These are phyloP conservation scores for Neurospora sp. DNA, from an alignment of 495 filamentous ascomycete genomes.

Conservation along the genomic window DNA sequence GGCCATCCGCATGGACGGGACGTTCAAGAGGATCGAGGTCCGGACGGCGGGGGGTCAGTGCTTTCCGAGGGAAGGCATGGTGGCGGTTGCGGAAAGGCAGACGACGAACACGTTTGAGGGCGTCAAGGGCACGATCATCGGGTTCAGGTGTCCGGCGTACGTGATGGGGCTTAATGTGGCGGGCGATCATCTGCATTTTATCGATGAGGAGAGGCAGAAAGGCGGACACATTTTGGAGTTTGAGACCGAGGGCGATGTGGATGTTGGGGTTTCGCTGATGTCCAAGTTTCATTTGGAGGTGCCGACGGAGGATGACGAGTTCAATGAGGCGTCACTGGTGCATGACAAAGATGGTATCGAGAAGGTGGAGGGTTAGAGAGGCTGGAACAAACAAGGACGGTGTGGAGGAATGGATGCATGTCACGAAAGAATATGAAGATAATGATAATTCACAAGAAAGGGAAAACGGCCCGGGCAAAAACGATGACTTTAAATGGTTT, in stretches of 20 bases:
- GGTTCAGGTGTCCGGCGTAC: conserved; percentile 38
- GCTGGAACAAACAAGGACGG: background rate
- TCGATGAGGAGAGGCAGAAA: conserved; percentile 28
- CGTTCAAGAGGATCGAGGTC: conserved; percentile 25
- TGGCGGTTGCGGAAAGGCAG: conserved; percentile 32
- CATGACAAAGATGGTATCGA: conserved; percentile 23
- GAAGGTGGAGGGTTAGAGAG: conserved; percentile 19
- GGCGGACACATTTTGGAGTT: conserved; percentile 42
- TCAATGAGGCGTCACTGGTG: conserved; percentile 28
- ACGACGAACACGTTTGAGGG: conserved; percentile 22
- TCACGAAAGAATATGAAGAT: background rate
- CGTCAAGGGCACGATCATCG: conserved; percentile 34
- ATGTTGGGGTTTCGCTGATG: conserved; percentile 21
- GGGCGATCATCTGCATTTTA: conserved; percentile 43
- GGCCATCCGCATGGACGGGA: conserved; percentile 27
- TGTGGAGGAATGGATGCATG: background rate
- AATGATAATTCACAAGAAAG: background rate
- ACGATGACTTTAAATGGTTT: background rate
- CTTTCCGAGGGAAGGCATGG: conserved; percentile 26
- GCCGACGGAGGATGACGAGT: conserved; percentile 30
- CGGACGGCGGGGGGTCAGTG: conserved; percentile 28
- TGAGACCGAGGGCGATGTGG: conserved; percentile 27
- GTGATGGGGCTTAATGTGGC: conserved; percentile 39
- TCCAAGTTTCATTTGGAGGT: conserved; percentile 28
- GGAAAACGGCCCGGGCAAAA: background rate